A percentile compares a stretch with the other conserved stretches of the same genome.
Evolutionary conservation across 352 stramenopile genomes (phyloP).

Genomic region (Phytophthora litchii): DNA sequence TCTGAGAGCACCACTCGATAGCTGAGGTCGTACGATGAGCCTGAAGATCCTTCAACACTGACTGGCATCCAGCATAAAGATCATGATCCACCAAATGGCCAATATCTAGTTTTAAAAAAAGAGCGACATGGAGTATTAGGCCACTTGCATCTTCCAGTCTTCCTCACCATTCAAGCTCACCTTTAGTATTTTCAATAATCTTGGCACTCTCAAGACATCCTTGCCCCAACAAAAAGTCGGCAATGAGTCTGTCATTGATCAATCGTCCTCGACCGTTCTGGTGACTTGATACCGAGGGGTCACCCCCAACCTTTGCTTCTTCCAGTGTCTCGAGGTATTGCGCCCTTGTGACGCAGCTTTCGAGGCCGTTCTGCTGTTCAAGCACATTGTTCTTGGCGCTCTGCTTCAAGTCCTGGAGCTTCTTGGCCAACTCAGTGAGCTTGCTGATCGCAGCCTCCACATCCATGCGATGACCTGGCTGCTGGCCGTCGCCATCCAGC

Average conservation of each 20-base stretch:
- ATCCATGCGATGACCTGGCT: constrained; percentile 62
- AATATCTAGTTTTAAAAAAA: constrained; percentile 50
- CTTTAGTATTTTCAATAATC: constrained; percentile 69
- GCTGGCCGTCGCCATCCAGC: constrained; percentile 61
- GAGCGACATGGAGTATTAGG: neutral
- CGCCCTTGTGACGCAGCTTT: constrained; percentile 53
- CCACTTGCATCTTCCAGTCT: neutral
- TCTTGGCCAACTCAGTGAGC: constrained; percentile 48
- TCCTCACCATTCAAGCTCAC: constrained; percentile 20
- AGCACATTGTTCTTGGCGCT: constrained; percentile 50
- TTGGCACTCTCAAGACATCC: constrained; percentile 70
- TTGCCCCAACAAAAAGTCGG: constrained; percentile 75
- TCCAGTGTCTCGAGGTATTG: constrained; percentile 54
- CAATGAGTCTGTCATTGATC: constrained; percentile 64
- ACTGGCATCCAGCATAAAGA: constrained; percentile 58
- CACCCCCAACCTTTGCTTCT: constrained; percentile 23
- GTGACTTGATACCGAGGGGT: constrained; percentile 4
- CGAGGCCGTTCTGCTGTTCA: constrained; percentile 59
- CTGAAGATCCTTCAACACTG: constrained; percentile 61
- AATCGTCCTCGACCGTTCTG: constrained; percentile 14
- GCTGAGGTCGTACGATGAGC: constrained; percentile 52
- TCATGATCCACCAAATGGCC: constrained; percentile 71
- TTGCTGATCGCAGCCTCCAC: constrained; percentile 62
- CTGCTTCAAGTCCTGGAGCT: constrained; percentile 53
- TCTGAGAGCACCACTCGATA: constrained; percentile 74